Evolutionary conservation across 2,329 filamentous ascomycete genomes (phyloP).

Genomic region (Madurella fahalii): DNA sequence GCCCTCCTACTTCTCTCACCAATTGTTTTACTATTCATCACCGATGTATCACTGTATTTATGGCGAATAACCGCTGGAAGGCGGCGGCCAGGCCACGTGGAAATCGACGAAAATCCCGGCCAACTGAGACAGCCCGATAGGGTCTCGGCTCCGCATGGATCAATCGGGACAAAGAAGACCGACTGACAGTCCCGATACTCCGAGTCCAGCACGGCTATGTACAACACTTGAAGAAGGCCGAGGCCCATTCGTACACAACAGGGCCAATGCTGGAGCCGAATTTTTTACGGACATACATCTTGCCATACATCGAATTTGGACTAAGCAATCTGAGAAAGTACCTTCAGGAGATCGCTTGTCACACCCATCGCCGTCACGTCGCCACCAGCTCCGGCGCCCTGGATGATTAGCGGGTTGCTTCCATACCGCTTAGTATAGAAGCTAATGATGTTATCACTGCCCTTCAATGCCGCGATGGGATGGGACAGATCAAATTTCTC

Average conservation of each 20-base stretch:
- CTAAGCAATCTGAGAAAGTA: conserved; percentile 61
- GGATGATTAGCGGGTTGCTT: conserved; percentile 84
- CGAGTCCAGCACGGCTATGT: neutral
- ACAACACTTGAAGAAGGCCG: neutral
- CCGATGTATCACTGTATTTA: conserved; percentile 51
- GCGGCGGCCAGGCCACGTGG: neutral
- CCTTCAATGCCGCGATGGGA: conserved; percentile 90
- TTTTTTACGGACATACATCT: neutral
- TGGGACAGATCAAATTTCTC: conserved; percentile 85
- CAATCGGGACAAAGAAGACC: neutral
- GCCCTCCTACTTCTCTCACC: conserved; percentile 46
- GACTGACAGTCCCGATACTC: neutral
- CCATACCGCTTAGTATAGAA: conserved; percentile 97
- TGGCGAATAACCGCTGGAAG: conserved; percentile 41
- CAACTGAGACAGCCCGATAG: neutral
- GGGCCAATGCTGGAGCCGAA: neutral
- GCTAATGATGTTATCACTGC: conserved; percentile 97
- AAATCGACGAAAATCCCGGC: neutral
- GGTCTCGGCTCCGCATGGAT: neutral
- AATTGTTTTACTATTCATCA: conserved; percentile 43
- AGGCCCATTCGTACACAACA: neutral
- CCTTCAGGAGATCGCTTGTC: conserved; percentile 87
- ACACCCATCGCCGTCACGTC: conserved; percentile 98
- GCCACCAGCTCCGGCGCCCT: conserved; percentile 89
- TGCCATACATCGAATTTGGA: neutral